These are phyloP conservation scores for Wallacemonas sp. DNA, from an alignment of 208 protist species.

Conservation along the genomic window DNA sequence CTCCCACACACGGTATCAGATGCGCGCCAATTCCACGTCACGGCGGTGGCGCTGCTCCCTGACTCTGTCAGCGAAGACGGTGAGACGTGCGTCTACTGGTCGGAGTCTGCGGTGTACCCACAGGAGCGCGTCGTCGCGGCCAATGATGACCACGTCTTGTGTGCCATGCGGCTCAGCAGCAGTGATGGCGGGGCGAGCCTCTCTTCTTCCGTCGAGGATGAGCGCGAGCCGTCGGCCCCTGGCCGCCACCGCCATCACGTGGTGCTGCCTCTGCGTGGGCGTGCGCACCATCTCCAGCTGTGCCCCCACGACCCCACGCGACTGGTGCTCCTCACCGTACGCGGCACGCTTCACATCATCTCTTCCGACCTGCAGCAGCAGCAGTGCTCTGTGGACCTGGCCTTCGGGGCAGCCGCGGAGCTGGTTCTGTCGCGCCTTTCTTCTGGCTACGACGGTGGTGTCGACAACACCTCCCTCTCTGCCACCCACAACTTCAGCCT, in stretches of 20 bases:
- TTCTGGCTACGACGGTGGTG: background rate
- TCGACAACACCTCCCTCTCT: constrained; percentile 8
- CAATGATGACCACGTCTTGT: background rate
- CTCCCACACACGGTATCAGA: background rate
- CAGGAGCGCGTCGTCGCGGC: background rate
- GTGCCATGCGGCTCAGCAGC: background rate
- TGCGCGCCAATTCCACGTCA: background rate
- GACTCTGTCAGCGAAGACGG: constrained; percentile 19
- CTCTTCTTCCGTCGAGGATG: too few relatives aligned
- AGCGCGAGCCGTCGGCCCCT: too few relatives aligned
- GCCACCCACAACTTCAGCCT: background rate
- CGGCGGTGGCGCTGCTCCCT: constrained; percentile 23
- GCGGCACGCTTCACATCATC: constrained; percentile 9
- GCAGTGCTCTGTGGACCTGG: constrained; percentile 5
- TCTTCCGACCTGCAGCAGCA: constrained; percentile 1
- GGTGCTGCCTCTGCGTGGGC: background rate
- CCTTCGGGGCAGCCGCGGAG: background rate
- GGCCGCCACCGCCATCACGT: background rate
- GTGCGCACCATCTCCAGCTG: constrained; percentile 4
- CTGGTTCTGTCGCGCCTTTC: background rate
- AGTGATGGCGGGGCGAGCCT: too few relatives aligned
- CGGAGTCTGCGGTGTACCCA: background rate
- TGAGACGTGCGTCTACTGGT: constrained; percentile 19
- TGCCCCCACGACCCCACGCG: constrained; percentile 12
- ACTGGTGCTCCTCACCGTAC: background rate